Percentiles rank a stretch among this genome's conserved stretches.
These are phyloP conservation scores for Halteria grandinella DNA, from an alignment of 73 alveolate species.

Conservation along the genomic window DNA sequence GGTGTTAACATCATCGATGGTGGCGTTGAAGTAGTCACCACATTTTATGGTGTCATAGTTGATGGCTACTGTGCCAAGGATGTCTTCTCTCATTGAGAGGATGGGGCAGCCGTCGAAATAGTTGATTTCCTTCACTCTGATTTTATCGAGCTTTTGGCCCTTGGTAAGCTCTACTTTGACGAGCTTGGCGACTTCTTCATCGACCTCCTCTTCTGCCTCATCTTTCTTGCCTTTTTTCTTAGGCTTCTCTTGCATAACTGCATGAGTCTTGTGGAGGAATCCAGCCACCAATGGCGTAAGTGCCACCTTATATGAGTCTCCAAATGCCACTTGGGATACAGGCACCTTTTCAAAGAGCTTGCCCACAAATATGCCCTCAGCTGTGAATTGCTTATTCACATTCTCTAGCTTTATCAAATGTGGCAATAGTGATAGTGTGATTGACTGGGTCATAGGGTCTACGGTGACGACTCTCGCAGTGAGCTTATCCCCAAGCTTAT, in stretches of 20 bases:
- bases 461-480: conserved; percentile 64
- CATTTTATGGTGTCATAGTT: conserved; percentile 15
- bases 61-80: not conserved
- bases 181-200: too few relatives aligned
- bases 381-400: not conserved
- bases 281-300: not conserved
- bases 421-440: conserved; percentile 9
- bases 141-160: conserved; percentile 12
- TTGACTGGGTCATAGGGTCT: conserved; percentile 8
- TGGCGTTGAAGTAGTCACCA: conserved; percentile 43
- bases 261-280: conserved; percentile 38
- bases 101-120: conserved; percentile 67
- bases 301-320: conserved; percentile 46
- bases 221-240: conserved; percentile 14
- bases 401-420: not conserved
- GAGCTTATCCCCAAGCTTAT: conserved; percentile 54
- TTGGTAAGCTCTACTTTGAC: not conserved
- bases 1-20: conserved; percentile 16
- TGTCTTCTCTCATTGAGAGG: conserved; percentile 20
- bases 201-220: conserved; percentile 20
- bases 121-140: conserved; percentile 60
- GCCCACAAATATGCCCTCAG: conserved; percentile 8
- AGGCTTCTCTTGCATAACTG: not conserved
- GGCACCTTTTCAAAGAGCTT: not conserved
- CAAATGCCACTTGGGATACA: conserved; percentile 35